Percentiles rank a stretch among this genome's conserved stretches.
These are phyloP conservation scores for Coemansia sp. DNA, from an alignment of 192 early-diverging fungal species.

Conservation along the genomic window DNA sequence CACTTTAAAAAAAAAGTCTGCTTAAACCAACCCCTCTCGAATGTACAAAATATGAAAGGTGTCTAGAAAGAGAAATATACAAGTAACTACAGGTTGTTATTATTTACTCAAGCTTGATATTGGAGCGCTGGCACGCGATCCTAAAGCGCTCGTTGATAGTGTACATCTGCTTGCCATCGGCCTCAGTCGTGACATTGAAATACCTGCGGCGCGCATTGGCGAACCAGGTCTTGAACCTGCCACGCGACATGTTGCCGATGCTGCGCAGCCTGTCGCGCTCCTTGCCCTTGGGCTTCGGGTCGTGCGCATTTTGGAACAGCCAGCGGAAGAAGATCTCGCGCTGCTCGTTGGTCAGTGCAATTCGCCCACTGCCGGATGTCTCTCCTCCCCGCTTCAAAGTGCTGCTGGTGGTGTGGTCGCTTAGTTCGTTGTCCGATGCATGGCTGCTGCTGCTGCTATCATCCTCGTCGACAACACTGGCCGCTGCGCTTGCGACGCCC, in stretches of 20 bases:
- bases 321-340: slow-evolving; percentile 41
- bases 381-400: neutral
- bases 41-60: neutral
- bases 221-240: slow-evolving; percentile 56
- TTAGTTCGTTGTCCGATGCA: slow-evolving; percentile 20
- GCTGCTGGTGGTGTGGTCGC: slow-evolving; percentile 14
- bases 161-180: slow-evolving; percentile 40
- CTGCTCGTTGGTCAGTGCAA: slow-evolving; percentile 36
- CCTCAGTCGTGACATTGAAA: slow-evolving; percentile 19
- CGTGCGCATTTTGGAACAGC: slow-evolving; percentile 38
- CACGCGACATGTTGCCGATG: slow-evolving; percentile 48
- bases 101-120: slow-evolving; percentile 33
- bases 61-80: neutral
- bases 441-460: slow-evolving; percentile 1
- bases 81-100: neutral
- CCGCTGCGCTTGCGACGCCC: neutral
- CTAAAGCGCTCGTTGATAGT: slow-evolving; percentile 35
- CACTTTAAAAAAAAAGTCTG: too few relatives aligned
- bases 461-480: slow-evolving; percentile 4
- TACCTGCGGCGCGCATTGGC: slow-evolving; percentile 56
- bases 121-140: slow-evolving; percentile 40
- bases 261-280: slow-evolving; percentile 45
- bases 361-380: slow-evolving; percentile 21
- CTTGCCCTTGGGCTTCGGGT: slow-evolving; percentile 53
- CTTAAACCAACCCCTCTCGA: too few relatives aligned